These are phyloP conservation scores for Musa troglodytarum DNA, from an alignment of 176 grass and related monocot genomes.

Conservation along the genomic window DNA sequence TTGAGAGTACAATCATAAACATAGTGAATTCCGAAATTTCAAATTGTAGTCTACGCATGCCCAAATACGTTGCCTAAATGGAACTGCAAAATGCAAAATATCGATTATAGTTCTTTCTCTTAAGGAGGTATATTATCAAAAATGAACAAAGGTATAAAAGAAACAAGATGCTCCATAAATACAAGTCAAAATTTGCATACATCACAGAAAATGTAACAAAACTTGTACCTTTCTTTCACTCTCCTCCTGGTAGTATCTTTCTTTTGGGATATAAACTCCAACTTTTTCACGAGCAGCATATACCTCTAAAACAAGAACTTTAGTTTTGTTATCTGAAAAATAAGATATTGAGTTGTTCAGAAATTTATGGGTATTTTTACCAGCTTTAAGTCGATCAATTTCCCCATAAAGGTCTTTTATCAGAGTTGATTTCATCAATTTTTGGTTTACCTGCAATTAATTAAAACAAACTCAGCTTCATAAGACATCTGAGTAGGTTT, in stretches of 20 bases:
- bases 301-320: conserved; percentile 55
- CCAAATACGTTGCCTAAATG: not conserved
- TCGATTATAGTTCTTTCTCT: not conserved
- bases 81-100: not conserved
- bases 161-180: conserved; percentile 3
- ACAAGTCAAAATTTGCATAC: not conserved
- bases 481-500: not conserved
- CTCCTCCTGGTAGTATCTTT: conserved; percentile 81
- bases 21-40: not conserved
- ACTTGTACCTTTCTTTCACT: conserved; percentile 78
- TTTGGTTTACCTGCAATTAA: conserved; percentile 73
- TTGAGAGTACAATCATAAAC: not conserved
- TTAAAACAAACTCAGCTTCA: not conserved
- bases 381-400: conserved; percentile 93
- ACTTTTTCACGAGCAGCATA: conserved; percentile 94
- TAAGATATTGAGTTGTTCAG: not conserved
- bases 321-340: conserved; percentile 21
- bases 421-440: conserved; percentile 99
- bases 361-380: conserved; percentile 28
- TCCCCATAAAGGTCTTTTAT: conserved; percentile 99
- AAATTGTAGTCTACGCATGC: not conserved
- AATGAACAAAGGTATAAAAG: not conserved
- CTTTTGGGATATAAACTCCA: conserved; percentile 95
- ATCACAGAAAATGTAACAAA: conserved; percentile 11
- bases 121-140: not conserved